Evolutionary conservation across 305 asterid species (phyloP), one percentile per base, ranked within the genome.

Genomic region (Striga hermonthica): DNA sequence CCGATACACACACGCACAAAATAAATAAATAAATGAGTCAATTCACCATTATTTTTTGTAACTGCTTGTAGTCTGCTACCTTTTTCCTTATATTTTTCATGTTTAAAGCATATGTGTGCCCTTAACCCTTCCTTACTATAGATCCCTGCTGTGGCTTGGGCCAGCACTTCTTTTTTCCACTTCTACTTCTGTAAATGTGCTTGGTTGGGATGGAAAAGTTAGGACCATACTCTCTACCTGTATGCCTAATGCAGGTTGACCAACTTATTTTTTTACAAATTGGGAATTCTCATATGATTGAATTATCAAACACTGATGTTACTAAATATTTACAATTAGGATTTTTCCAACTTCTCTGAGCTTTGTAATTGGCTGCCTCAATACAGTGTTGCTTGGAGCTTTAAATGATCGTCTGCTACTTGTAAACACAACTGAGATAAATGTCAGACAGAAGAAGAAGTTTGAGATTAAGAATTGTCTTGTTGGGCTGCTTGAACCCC

Each of bases 191-290:
- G 79, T 94, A 70, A 82, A 83, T 75, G 69, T 94, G 80, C 96
- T 94, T 81, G 99, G 99, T 56, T 94, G 99, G 99, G 99, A 94
- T 87, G 87, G 98, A 73, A 91, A 84, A 86, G 99, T 94, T 80
- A 86, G 99, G 88, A 84, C 91, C 66, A 74, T 94, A 67, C 91
- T 94, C 69, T 94, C 98, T 15, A 88, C 82, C 82, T 86, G 90
- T 74, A 84, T 83, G 88, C 98, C 97, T 74, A 90, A 94, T 81
- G 89, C 99, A 85, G 99, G 99, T 94, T 52, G 9, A 73, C 64
- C 52, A 28, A 62, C 69, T 69, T 62, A 70, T 41, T 71, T 72
- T 35, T 65, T 70, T 67, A 66, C 67, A 41, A 28, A 28, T 0
- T 4, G 44, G 9, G 44, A 8, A 39, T 8, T 7, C 37, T 22